Conservation (phyloP, 2,329 filamentous ascomycete species). For the Ophiosphaerella herpotricha region DNA sequence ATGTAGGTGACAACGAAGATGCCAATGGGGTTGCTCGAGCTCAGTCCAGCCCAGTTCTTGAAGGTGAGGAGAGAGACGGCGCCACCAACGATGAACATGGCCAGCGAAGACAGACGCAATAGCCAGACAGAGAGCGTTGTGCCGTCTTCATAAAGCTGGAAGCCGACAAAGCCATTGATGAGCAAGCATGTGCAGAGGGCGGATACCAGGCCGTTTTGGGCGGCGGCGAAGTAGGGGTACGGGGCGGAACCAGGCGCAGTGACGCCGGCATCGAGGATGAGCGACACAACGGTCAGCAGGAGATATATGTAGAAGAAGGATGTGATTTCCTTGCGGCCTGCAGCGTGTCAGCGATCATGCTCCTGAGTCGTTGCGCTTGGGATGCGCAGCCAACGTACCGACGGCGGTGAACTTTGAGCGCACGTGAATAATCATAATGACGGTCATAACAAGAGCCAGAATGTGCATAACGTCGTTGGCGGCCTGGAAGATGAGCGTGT, state of each 20-base stretch:
- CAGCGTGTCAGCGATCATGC: conserved; percentile 17
- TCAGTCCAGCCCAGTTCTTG: conserved; percentile 84
- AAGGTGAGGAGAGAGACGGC: conserved; percentile 90
- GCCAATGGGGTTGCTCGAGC: conserved; percentile 82
- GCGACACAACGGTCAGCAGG: conserved; percentile 82
- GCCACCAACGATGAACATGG: conserved; percentile 85
- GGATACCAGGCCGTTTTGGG: conserved; percentile 82
- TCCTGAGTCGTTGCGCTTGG: conserved; percentile 59
- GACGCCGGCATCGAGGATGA: conserved; percentile 91
- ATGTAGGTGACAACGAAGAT: conserved; percentile 92
- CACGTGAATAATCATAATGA: conserved; percentile 96
- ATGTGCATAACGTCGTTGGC: conserved; percentile 94
- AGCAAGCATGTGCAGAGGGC: conserved; percentile 86
- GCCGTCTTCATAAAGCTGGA: conserved; percentile 97
- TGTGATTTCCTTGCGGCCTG: conserved; percentile 72
- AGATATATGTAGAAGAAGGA: conserved; percentile 98
- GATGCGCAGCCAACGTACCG: conserved; percentile 60
- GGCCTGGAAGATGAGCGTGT: conserved; percentile 97
- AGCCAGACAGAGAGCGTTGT: conserved; percentile 94
- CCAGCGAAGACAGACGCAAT: conserved; percentile 74
- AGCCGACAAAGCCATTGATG: conserved; percentile 97
- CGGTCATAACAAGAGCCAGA: conserved; percentile 84
- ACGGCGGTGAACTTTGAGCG: conserved; percentile 98
- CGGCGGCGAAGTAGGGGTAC: conserved; percentile 89
- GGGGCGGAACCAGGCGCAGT: conserved; percentile 78